Evolutionary conservation across 768 basidiomycete species (phyloP).

Genomic region (Leccinum fibrillosum): DNA sequence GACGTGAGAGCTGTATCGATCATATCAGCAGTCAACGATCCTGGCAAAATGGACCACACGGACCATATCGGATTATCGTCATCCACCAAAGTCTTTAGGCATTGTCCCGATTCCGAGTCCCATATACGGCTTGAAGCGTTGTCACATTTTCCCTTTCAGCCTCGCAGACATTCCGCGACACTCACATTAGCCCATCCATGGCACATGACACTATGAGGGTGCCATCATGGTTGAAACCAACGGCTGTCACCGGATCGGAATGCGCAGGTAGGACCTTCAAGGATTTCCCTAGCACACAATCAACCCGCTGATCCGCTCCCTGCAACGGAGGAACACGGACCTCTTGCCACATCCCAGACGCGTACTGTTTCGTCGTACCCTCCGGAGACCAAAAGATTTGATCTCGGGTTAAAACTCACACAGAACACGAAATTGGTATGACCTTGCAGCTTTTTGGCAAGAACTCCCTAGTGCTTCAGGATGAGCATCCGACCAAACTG

Average conservation of each 20-base stretch:
- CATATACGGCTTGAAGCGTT: constrained; percentile 77
- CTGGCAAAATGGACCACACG: constrained; percentile 12
- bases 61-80: constrained; percentile 95
- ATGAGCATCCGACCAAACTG: neutral
- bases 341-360: constrained; percentile 94
- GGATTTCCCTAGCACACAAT: constrained; percentile 57
- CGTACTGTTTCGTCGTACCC: constrained; percentile 95
- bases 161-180: constrained; percentile 4
- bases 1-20: constrained; percentile 66
- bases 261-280: constrained; percentile 90
- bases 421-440: constrained; percentile 97
- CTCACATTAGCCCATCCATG: constrained; percentile 96
- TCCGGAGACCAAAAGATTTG: constrained; percentile 89
- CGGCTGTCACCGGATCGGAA: constrained; percentile 94
- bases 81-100: constrained; percentile 93
- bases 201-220: constrained; percentile 92
- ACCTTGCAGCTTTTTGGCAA: constrained; percentile 67
- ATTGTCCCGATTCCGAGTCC: constrained; percentile 97
- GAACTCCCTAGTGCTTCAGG: constrained; percentile 41
- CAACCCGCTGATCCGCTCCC: neutral
- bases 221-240: constrained; percentile 92
- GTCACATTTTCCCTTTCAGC: neutral
- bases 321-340: constrained; percentile 35
- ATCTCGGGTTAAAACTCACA: constrained; percentile 86
- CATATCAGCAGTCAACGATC: constrained; percentile 6